Evolutionary conservation across 768 basidiomycete genomes (phyloP).

Genomic region (Dioszegia hungarica): DNA sequence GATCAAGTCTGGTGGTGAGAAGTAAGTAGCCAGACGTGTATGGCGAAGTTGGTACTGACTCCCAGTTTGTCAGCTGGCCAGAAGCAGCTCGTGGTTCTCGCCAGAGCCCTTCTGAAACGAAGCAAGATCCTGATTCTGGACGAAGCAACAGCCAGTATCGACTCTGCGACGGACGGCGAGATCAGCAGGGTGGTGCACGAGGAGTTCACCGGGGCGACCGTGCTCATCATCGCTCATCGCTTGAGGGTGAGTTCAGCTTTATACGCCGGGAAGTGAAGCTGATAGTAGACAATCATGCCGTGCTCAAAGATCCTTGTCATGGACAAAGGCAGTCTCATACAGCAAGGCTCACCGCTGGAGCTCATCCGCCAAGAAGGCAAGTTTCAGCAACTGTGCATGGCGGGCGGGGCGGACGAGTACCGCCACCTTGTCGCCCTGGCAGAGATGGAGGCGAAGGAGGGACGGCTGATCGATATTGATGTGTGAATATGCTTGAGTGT

Average conservation of each 20-base stretch:
- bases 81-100: slow-evolving; percentile 43
- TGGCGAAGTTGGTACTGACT: neutral
- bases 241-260: slow-evolving; percentile 17
- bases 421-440: slow-evolving; percentile 24
- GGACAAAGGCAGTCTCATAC: slow-evolving; percentile 35
- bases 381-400: slow-evolving; percentile 30
- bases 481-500: neutral
- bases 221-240: slow-evolving; percentile 45
- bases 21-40: slow-evolving; percentile 16
- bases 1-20: slow-evolving; percentile 39
- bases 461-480: neutral
- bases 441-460: slow-evolving; percentile 10
- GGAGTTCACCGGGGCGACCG: slow-evolving; percentile 32
- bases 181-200: slow-evolving; percentile 38
- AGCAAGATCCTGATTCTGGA: slow-evolving; percentile 42
- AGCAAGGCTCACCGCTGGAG: slow-evolving; percentile 32
- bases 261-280: neutral
- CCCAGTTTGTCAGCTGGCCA: slow-evolving; percentile 43
- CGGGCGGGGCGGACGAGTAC: slow-evolving; percentile 33
- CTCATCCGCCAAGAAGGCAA: slow-evolving; percentile 30
- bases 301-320: slow-evolving; percentile 43
- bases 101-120: slow-evolving; percentile 35
- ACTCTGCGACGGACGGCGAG: slow-evolving; percentile 37
- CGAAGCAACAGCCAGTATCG: slow-evolving; percentile 43
- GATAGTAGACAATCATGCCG: slow-evolving; percentile 38